Base-by-base conservation (phyloP, 1,139 yeast genomes). In the Yamadazyma triangularis region DNA sequence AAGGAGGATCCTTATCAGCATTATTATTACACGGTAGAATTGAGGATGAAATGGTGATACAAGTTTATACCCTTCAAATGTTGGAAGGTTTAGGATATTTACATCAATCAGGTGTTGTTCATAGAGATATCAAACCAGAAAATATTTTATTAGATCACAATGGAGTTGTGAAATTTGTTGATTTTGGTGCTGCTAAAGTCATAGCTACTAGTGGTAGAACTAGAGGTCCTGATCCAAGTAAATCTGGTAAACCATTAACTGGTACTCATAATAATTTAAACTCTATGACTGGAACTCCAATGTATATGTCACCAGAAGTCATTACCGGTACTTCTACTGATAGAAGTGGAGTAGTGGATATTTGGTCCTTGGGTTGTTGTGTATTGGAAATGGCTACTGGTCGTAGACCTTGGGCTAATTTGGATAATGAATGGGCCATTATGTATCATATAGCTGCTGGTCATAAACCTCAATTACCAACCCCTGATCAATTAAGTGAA, bases 381-480 rank as follows among this genome's bases (percentile, higher is more conserved):
- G 80, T 82, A 2, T 56, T 82, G 21, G 91, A 83, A 52, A 83
- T 83, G 93, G 80, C 86, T 3, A 82, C 91, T 0, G 93, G 93
- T 11, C 69, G 83, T 45, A 64, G 91, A 41, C 93, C 93, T 15
- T 83, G 93, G 93, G 86, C 94, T 12, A 85, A 88, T 53, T 66
- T 88, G 42, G 98, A 91, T 51, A 91, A 91, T 50, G 97, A 89
- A 53, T 91, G 95, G 95, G 96, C 97, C 1, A 87, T 91, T 30
- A 89, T 91, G 97, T 91, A 89, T 51, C 96, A 88, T 55, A 91
- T 91, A 48, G 97, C 97, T 1, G 95, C 95, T 1, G 96, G 96
- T 1, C 94, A 87, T 50, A 70, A 79, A 41, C 98, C 98, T 1
- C 88, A 77, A 46, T 65, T 91, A 34, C 98, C 98, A 3, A 58